Percentiles rank a stretch among this genome's conserved stretches.
Evolutionary conservation across 2,329 filamentous ascomycete species (phyloP).

Genomic region (Colletotrichum sp.): DNA sequence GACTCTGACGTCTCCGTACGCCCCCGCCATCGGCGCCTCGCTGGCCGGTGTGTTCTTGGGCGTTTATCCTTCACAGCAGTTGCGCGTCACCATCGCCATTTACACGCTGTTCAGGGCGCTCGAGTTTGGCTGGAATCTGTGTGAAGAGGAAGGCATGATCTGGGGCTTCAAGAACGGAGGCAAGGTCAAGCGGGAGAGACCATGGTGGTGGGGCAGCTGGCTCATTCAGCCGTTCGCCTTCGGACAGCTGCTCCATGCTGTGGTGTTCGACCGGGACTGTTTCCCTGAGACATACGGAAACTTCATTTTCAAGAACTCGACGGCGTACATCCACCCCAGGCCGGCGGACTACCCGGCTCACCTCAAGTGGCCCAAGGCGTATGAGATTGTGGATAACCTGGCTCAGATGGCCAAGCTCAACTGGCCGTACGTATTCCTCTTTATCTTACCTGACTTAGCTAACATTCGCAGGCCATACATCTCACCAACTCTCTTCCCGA

Average conservation of each 20-base stretch:
- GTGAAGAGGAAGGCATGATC: constrained; percentile 75
- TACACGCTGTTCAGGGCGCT: constrained; percentile 81
- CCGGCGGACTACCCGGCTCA: constrained; percentile 71
- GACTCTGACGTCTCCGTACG: constrained; percentile 80
- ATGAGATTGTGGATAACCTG: constrained; percentile 81
- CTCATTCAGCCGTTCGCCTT: constrained; percentile 78
- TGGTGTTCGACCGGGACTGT: constrained; percentile 78
- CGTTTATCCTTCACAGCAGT: constrained; percentile 67
- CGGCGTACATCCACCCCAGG: constrained; percentile 77
- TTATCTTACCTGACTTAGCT: neutral
- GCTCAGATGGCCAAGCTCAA: constrained; percentile 80
- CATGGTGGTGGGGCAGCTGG: constrained; percentile 88
- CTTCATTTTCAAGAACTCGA: constrained; percentile 72
- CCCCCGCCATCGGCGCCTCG: constrained; percentile 89
- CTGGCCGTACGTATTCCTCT: constrained; percentile 73
- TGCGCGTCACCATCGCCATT: constrained; percentile 82
- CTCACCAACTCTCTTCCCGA: constrained; percentile 86
- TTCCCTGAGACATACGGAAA: constrained; percentile 60
- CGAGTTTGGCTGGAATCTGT: constrained; percentile 85
- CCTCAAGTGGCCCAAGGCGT: constrained; percentile 76
- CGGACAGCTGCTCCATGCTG: constrained; percentile 78
- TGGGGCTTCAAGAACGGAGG: constrained; percentile 63
- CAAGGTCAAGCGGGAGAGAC: constrained; percentile 65
- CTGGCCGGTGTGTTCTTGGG: constrained; percentile 84
- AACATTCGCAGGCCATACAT: constrained; percentile 67